Evolutionary conservation across 2,329 filamentous ascomycete genomes (phyloP).

Genomic region (Camillea tinctor): DNA sequence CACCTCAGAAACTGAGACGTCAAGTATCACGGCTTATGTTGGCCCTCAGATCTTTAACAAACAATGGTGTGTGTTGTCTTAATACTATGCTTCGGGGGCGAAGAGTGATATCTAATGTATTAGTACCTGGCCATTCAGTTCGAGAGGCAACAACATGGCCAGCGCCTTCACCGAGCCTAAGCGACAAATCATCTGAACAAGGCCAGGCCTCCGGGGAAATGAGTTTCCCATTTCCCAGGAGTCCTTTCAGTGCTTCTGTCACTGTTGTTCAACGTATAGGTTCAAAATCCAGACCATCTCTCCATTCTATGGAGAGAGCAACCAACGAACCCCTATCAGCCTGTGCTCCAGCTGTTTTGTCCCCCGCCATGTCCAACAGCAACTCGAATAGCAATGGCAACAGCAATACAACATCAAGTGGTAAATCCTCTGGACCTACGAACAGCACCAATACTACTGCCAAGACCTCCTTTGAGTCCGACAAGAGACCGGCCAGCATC

Average conservation of each 20-base stretch:
- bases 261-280: slow-evolving; percentile 43
- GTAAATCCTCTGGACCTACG: slow-evolving; percentile 26
- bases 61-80: slow-evolving; percentile 31
- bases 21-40: slow-evolving; percentile 43
- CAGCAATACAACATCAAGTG: slow-evolving; percentile 31
- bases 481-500: slow-evolving; percentile 29
- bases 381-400: slow-evolving; percentile 24
- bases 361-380: slow-evolving; percentile 20
- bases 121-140: slow-evolving; percentile 26
- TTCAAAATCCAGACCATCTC: slow-evolving; percentile 37
- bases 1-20: slow-evolving; percentile 38
- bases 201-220: slow-evolving; percentile 35
- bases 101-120: slow-evolving; percentile 8
- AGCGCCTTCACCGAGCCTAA: slow-evolving; percentile 20
- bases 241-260: slow-evolving; percentile 36
- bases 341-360: slow-evolving; percentile 19
- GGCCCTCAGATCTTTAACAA: slow-evolving; percentile 42
- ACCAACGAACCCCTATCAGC: slow-evolving; percentile 23
- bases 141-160: slow-evolving; percentile 23
- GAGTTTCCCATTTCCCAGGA: slow-evolving; percentile 40
- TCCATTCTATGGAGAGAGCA: slow-evolving; percentile 35
- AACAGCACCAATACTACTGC: slow-evolving; percentile 32
- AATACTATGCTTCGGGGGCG: not conserved
- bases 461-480: slow-evolving; percentile 42
- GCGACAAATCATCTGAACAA: slow-evolving; percentile 18